phyloP scores from a whole-genome alignment of 257 asterid species.

The Linderniella brevidens region DNA sequence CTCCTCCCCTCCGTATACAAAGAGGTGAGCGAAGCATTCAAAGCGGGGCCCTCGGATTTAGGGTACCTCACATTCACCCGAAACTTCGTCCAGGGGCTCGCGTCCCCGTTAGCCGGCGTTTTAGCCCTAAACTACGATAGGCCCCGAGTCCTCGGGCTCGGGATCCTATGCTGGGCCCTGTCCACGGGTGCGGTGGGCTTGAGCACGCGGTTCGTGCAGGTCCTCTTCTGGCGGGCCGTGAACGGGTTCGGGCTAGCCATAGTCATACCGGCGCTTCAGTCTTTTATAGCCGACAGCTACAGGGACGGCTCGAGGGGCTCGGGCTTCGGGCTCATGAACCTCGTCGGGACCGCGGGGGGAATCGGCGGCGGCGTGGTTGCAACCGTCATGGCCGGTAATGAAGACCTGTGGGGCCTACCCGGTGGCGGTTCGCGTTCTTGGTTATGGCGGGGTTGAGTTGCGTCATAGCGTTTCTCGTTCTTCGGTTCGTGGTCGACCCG shows the following conservation, averaged over 20 bases:
- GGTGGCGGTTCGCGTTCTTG: slow-evolving; percentile 78
- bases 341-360: slow-evolving; percentile 83
- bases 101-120: slow-evolving; percentile 87
- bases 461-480: slow-evolving; percentile 65
- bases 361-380: slow-evolving; percentile 98
- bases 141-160: slow-evolving; percentile 74
- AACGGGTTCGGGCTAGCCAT: slow-evolving; percentile 91
- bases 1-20: slow-evolving; percentile 97
- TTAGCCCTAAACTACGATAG: slow-evolving; percentile 79
- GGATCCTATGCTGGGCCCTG: slow-evolving; percentile 87
- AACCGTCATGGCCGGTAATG: slow-evolving; percentile 83
- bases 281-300: slow-evolving; percentile 93
- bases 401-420: slow-evolving; percentile 53
- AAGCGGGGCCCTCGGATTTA: slow-evolving; percentile 90
- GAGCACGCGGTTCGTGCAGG: slow-evolving; percentile 65
- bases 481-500: slow-evolving; percentile 70
- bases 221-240: slow-evolving; percentile 79
- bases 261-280: slow-evolving; percentile 91
- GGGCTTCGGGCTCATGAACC: slow-evolving; percentile 78
- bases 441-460: slow-evolving; percentile 68
- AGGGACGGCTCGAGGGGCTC: slow-evolving; percentile 64
- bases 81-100: slow-evolving; percentile 76
- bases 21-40: slow-evolving; percentile 92
- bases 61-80: slow-evolving; percentile 79
- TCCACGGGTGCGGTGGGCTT: slow-evolving; percentile 93